These are phyloP conservation scores for Yamadazyma buinensis DNA, from an alignment of 1,139 yeast species.

Conservation along the genomic window DNA sequence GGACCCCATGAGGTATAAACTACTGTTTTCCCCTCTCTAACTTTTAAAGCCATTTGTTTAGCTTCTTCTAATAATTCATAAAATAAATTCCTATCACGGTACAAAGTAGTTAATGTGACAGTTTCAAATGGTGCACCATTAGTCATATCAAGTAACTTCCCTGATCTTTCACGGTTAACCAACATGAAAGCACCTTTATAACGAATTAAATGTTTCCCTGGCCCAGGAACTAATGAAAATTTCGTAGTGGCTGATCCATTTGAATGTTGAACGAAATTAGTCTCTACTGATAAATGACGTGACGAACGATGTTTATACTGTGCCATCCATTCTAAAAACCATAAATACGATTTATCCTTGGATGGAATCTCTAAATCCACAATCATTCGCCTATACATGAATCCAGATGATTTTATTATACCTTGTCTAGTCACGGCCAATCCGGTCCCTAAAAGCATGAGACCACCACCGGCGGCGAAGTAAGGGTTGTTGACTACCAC, in stretches of 20 bases:
- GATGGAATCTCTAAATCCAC: conserved; percentile 93
- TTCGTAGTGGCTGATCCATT: conserved; percentile 88
- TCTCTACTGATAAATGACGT: conserved; percentile 87
- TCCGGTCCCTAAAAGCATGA: conserved; percentile 89
- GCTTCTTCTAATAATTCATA: conserved; percentile 80
- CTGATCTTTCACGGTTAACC: conserved; percentile 86
- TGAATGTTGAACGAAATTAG: conserved; percentile 83
- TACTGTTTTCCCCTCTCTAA: conserved; percentile 92
- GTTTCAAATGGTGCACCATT: conserved; percentile 96
- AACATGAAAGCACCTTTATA: conserved; percentile 88
- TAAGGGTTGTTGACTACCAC: conserved; percentile 77
- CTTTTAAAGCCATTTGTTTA: conserved; percentile 72
- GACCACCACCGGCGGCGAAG: conserved; percentile 96
- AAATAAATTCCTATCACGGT: conserved; percentile 73
- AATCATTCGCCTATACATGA: conserved; percentile 75
- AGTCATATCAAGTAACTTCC: conserved; percentile 82
- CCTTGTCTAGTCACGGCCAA: conserved; percentile 77
- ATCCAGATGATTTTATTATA: conserved; percentile 55
- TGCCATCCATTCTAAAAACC: conserved; percentile 98
- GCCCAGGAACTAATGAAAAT: conserved; percentile 95
- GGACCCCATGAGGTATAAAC: conserved; percentile 95
- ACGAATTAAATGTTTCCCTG: conserved; percentile 85
- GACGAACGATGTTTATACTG: conserved; percentile 68
- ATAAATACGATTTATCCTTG: conserved; percentile 86
- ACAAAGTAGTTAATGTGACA: conserved; percentile 84